phyloP scores from a whole-genome alignment of 345 rosid genomes.

The Syzygium aqueum region DNA sequence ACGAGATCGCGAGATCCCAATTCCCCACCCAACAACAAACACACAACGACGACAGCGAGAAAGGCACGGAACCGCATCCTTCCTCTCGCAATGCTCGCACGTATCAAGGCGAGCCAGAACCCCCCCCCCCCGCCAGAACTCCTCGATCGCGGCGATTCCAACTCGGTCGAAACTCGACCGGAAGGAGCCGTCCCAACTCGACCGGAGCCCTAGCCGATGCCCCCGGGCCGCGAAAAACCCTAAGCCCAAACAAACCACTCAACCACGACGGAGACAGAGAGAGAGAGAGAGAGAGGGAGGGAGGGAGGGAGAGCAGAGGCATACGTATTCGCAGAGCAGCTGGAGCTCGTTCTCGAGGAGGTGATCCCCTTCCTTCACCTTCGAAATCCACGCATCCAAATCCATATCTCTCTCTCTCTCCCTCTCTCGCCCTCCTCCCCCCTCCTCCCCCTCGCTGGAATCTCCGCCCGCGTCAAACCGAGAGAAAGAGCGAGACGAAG shows the following conservation, averaged over 20 bases:
- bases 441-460: not conserved
- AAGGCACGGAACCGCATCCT: not conserved
- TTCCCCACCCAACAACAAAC: not conserved
- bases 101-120: not conserved
- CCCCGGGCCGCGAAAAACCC: not conserved
- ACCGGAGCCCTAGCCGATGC: not conserved
- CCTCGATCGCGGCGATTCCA: not conserved
- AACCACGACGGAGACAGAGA: not conserved
- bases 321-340: conserved; percentile 95
- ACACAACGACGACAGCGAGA: not conserved
- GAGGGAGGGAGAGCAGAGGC: not conserved
- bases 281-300: not conserved
- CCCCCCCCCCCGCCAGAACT: not conserved
- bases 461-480: not conserved
- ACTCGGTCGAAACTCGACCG: not conserved
- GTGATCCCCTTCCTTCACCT: conserved; percentile 94
- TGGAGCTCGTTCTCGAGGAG: conserved; percentile 95
- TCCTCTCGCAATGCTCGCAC: not conserved
- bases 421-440: not conserved
- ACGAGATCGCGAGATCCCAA: not conserved
- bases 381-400: conserved; percentile 96
- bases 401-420: conserved; percentile 46
- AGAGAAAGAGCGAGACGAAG: not conserved
- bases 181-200: not conserved
- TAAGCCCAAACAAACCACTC: not conserved